Percentiles rank a stretch among this genome's conserved stretches.
These are phyloP conservation scores for Flaveria bidentis DNA, from an alignment of 129 eudicot genomes.

Conservation along the genomic window DNA sequence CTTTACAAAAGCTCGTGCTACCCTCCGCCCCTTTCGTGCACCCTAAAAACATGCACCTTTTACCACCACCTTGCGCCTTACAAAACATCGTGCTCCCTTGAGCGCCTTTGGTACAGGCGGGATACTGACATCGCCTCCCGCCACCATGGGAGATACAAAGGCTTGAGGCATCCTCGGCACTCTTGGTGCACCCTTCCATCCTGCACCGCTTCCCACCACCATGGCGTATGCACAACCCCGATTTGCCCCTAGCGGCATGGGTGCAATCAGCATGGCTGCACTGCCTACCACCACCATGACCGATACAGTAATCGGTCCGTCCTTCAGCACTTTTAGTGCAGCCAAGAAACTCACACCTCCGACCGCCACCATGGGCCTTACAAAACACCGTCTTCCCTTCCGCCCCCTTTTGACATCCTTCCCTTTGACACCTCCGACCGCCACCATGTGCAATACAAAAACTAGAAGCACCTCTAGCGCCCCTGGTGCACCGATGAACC, in stretches of 20 bases:
- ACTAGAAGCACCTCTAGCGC: slow-evolving; percentile 94
- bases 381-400: slow-evolving; percentile 85
- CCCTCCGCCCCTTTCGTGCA: slow-evolving; percentile 95
- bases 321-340: slow-evolving; percentile 95
- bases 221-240: slow-evolving; percentile 84
- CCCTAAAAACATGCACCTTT: slow-evolving; percentile 68
- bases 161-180: slow-evolving; percentile 76
- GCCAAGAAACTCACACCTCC: slow-evolving; percentile 73
- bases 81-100: slow-evolving; percentile 92
- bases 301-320: slow-evolving; percentile 75
- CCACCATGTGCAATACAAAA: slow-evolving; percentile 93
- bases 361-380: slow-evolving; percentile 94
- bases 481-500: slow-evolving; percentile 61
- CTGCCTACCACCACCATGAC: slow-evolving; percentile 86
- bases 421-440: slow-evolving; percentile 73
- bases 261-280: slow-evolving; percentile 70
- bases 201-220: slow-evolving; percentile 94
- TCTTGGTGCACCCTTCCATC: slow-evolving; percentile 58
- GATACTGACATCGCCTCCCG: slow-evolving; percentile 70
- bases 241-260: slow-evolving; percentile 84
- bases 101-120: slow-evolving; percentile 74
- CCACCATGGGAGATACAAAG: slow-evolving; percentile 92
- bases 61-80: slow-evolving; percentile 94
- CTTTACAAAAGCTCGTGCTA: slow-evolving; percentile 82
- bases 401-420: slow-evolving; percentile 81